phyloP scores from a whole-genome alignment of 1,139 yeast species.

The Taphrina confusa region DNA sequence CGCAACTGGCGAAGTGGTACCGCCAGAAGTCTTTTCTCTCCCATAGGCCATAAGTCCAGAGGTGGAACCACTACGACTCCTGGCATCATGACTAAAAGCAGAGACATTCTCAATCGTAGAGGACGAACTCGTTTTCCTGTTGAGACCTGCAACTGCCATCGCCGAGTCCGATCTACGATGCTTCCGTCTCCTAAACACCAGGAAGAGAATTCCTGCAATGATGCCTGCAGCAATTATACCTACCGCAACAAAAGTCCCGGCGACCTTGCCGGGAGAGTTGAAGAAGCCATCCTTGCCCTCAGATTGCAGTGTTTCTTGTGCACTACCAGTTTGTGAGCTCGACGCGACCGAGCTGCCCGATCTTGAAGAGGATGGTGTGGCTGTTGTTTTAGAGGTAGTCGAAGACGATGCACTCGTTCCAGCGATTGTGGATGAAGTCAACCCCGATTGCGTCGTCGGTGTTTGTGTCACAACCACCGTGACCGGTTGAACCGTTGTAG shows the following conservation, averaged over 20 bases:
- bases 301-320: conserved; percentile 2
- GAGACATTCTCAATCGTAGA: conserved; percentile 29
- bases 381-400: conserved; percentile 38
- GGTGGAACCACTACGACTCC: conserved; percentile 33
- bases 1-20: conserved; percentile 3
- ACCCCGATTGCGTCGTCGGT: conserved; percentile 22
- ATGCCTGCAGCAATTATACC: conserved; percentile 57
- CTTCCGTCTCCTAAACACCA: conserved; percentile 42
- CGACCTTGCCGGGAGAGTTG: conserved; percentile 64
- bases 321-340: conserved; percentile 3
- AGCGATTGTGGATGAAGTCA: conserved; percentile 13
- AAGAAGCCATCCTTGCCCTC: conserved; percentile 48
- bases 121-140: conserved; percentile 29
- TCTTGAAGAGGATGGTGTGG: conserved; percentile 36
- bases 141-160: conserved; percentile 39
- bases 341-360: conserved; percentile 34
- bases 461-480: conserved; percentile 26
- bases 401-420: conserved; percentile 45
- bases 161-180: conserved; percentile 40
- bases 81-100: conserved; percentile 20
- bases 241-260: conserved; percentile 71
- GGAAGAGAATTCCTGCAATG: conserved; percentile 44
- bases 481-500: conserved; percentile 28
- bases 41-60: conserved; percentile 32
- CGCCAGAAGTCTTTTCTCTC: conserved; percentile 20